Conservation (phyloP, 2,329 filamentous ascomycete genomes). For the Hymenoscyphus infarciens region DNA sequence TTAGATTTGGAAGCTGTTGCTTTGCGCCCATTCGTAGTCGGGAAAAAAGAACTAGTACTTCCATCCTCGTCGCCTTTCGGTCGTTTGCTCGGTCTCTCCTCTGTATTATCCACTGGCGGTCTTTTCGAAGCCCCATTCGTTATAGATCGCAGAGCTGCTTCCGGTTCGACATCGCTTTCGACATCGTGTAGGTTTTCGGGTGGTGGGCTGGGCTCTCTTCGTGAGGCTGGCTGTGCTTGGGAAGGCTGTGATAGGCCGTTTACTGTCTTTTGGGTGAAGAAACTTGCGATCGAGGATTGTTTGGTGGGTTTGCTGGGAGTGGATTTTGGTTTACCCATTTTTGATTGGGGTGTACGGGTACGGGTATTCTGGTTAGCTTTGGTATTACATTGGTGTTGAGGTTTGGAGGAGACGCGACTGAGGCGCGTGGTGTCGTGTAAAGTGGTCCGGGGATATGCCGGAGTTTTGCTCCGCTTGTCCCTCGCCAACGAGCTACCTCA, state of each 20-base stretch:
- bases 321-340: slow-evolving; percentile 28
- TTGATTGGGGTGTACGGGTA: not conserved
- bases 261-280: slow-evolving; percentile 64
- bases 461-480: too few relatives aligned
- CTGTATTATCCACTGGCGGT: slow-evolving; percentile 46
- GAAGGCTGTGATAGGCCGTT: slow-evolving; percentile 34
- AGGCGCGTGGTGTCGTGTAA: not conserved
- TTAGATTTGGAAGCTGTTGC: slow-evolving; percentile 24
- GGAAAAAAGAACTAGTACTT: slow-evolving; percentile 39
- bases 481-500: too few relatives aligned
- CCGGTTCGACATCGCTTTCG: slow-evolving; percentile 30
- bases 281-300: slow-evolving; percentile 81
- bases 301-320: slow-evolving; percentile 40
- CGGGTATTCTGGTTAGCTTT: not conserved
- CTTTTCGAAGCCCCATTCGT: slow-evolving; percentile 43
- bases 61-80: slow-evolving; percentile 42
- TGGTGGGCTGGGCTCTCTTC: slow-evolving; percentile 19
- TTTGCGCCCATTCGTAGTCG: slow-evolving; percentile 40
- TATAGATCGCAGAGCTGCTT: slow-evolving; percentile 19
- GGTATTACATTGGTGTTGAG: not conserved
- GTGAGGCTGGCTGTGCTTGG: slow-evolving; percentile 17
- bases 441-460: too few relatives aligned
- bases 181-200: slow-evolving; percentile 29
- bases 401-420: not conserved
- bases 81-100: slow-evolving; percentile 45